phyloP scores from a whole-genome alignment of 352 stramenopile genomes.

The Blastocystis sp. region DNA sequence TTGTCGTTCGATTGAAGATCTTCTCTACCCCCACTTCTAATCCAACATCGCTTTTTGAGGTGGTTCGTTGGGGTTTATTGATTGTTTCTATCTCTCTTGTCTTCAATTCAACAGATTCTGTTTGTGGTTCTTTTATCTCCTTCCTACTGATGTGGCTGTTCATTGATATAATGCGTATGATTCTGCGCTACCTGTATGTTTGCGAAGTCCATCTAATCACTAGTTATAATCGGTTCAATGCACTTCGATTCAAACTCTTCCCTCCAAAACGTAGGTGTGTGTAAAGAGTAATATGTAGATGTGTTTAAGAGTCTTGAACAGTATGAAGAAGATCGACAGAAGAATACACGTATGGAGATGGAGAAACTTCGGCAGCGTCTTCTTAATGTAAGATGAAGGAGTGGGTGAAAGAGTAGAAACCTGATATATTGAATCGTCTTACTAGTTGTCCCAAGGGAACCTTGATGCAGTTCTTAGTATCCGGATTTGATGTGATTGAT shows the following conservation, averaged over 20 bases:
- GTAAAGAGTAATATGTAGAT: slow-evolving; percentile 13
- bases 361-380: background rate
- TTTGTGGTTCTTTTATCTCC: background rate
- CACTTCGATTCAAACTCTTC: background rate
- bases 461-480: slow-evolving; percentile 5
- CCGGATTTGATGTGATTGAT: slow-evolving; percentile 45
- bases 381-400: background rate
- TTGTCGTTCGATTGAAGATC: slow-evolving; percentile 35
- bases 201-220: background rate
- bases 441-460: slow-evolving; percentile 12
- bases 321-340: slow-evolving; percentile 12
- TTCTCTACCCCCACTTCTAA: background rate
- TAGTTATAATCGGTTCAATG: background rate
- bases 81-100: slow-evolving; percentile 32
- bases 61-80: slow-evolving; percentile 7
- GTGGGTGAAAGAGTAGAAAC: background rate
- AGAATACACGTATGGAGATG: slow-evolving; percentile 5
- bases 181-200: background rate
- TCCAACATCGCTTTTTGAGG: slow-evolving; percentile 34
- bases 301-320: background rate
- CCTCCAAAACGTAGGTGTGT: background rate
- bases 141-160: slow-evolving; percentile 6
- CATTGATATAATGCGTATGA: background rate
- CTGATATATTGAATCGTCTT: background rate
- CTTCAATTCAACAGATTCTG: slow-evolving; percentile 3